Evolutionary conservation across 2,329 filamentous ascomycete genomes (phyloP), one percentile per base, ranked within the genome.

Genomic region (Nothophaeocryptopus gaeumannii): DNA sequence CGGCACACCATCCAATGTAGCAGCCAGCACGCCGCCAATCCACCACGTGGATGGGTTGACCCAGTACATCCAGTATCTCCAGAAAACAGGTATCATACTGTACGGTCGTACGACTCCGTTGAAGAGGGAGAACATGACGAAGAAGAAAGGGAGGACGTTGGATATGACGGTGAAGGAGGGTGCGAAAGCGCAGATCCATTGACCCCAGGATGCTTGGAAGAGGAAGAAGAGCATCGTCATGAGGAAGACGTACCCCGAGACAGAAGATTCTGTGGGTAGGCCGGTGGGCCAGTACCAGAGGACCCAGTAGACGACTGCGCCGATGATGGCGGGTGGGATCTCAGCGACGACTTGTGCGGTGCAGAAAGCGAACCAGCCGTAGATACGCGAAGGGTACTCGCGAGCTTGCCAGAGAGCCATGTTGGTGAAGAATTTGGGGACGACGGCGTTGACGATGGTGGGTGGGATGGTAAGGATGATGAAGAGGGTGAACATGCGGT

Each of bases 131-230:
- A 88, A 84, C 74, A 88, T 83, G 67, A 90, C 82, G 72, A 91
- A 87, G 78, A 91, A 89, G 74, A 91, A 89, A 1, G 87, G 87
- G 5, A 89, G 73, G 15, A 84, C 71, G 63, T 91, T 89, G 37
- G 82, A 82, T 57, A 91, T 89, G 55, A 89, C 85, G 0, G 86
- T 88, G 70, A 89, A 89, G 35, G 77, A 84, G 0, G 88, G 87
- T 0, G 88, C 86, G 67, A 90, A 90, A 0, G 89, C 88, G 55
- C 84, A 87, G 59, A 93, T 89, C 86, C 86, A 92, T 66, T 90
- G 88, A 14, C 86, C 89, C 87, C 84, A 91, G 58, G 77, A 83
- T 30, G 78, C 79, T 66, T 84, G 80, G 76, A 90, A 91, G 7
- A 91, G 68, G 73, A 83, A 89, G 72, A 90, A 90, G 0, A 92